Percentiles rank a stretch among this genome's conserved stretches.
These are phyloP conservation scores for Sugiyamaella novakii DNA, from an alignment of 1,139 yeast genomes.

Conservation along the genomic window DNA sequence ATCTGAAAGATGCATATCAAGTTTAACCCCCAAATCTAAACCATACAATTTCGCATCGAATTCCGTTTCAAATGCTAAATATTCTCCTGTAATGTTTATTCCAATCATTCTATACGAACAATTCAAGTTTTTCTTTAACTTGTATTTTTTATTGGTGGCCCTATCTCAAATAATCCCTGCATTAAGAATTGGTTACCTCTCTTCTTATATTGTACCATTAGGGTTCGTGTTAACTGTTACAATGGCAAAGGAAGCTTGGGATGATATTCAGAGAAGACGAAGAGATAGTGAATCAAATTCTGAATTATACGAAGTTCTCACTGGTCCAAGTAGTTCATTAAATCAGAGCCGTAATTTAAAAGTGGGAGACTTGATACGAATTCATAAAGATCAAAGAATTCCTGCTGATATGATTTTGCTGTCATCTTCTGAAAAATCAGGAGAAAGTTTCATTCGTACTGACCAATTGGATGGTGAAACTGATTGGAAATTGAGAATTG, in stretches of 20 bases:
- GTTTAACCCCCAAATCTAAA: conserved; percentile 20
- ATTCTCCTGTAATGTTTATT: conserved; percentile 81
- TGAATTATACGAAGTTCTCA: conserved; percentile 74
- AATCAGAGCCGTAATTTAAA: conserved; percentile 67
- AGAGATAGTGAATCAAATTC: conserved; percentile 88
- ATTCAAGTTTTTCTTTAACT: conserved; percentile 93
- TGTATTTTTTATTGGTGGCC: conserved; percentile 90
- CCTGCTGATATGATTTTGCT: conserved; percentile 92
- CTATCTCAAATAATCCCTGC: conserved; percentile 92
- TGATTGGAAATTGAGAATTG: conserved; percentile 88
- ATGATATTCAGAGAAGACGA: conserved; percentile 86
- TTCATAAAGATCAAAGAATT: conserved; percentile 80
- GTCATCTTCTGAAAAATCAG: conserved; percentile 76
- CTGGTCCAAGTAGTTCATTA: conserved; percentile 37
- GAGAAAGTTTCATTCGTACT: conserved; percentile 92
- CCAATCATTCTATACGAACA: conserved; percentile 92
- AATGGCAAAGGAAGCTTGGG: conserved; percentile 93
- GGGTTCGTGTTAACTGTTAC: conserved; percentile 91
- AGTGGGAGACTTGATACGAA: conserved; percentile 84
- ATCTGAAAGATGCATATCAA: conserved; percentile 11
- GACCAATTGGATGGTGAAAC: conserved; percentile 99
- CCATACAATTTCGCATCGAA: conserved; percentile 61
- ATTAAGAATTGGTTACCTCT: conserved; percentile 86
- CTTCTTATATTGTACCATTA: conserved; percentile 90
- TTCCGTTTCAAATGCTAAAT: conserved; percentile 91